phyloP scores from a whole-genome alignment of 805 yeast species.

The Candida mattraensis region DNA sequence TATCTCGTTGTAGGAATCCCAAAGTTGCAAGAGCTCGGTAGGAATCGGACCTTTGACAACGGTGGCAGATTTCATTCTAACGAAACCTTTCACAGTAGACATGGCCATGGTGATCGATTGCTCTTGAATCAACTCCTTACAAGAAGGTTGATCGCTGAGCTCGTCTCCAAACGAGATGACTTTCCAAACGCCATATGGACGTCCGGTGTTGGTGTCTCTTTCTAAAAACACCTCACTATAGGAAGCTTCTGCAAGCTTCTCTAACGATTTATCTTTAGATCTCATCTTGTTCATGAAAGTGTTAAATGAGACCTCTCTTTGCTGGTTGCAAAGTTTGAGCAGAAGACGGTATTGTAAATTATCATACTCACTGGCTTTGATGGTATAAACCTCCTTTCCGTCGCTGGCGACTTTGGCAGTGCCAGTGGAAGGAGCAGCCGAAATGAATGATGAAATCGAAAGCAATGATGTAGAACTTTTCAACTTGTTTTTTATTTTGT shows the following conservation, averaged over 20 bases:
- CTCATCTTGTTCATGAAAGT: constrained; percentile 29
- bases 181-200: constrained; percentile 41
- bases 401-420: constrained; percentile 13
- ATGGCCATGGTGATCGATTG: constrained; percentile 42
- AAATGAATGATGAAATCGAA: constrained; percentile 36
- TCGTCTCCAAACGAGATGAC: constrained; percentile 53
- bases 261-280: constrained; percentile 24
- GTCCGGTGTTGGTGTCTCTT: constrained; percentile 23
- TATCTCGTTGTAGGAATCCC: constrained; percentile 40
- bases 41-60: constrained; percentile 51
- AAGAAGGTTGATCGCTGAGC: constrained; percentile 40
- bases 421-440: constrained; percentile 13
- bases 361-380: constrained; percentile 37
- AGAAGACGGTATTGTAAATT: constrained; percentile 33
- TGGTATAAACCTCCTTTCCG: constrained; percentile 25
- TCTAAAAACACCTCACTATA: constrained; percentile 44
- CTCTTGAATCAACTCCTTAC: constrained; percentile 47
- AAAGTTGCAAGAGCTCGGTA: constrained; percentile 36
- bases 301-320: constrained; percentile 33
- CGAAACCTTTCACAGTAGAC: constrained; percentile 44
- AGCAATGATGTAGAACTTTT: constrained; percentile 50
- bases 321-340: constrained; percentile 37
- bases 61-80: constrained; percentile 40
- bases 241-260: constrained; percentile 47
- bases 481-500: constrained; percentile 52